Conservation (phyloP, 371 early-diverging fungal genomes). For the Parasitella parasitica region DNA sequence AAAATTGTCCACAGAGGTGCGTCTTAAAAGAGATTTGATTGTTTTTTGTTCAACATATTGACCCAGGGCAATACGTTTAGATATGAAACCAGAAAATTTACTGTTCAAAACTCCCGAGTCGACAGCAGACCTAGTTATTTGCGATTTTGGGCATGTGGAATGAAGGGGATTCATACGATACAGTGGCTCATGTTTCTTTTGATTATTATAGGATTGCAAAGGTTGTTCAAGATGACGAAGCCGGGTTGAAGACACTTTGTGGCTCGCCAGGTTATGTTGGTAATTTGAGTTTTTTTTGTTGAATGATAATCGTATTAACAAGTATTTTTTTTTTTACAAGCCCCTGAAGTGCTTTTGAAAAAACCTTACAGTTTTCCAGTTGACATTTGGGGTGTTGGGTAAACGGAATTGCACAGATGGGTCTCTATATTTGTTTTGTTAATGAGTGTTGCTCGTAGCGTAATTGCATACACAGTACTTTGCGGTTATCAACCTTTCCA, state of each 20-base stretch:
- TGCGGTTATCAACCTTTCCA: constrained; percentile 79
- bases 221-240: constrained; percentile 40
- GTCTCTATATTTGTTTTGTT: not conserved
- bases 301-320: not conserved
- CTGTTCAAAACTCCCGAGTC: constrained; percentile 62
- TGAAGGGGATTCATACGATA: not conserved
- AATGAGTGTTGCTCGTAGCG: constrained; percentile 22
- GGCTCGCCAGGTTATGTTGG: constrained; percentile 59
- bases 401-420: constrained; percentile 4
- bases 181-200: not conserved
- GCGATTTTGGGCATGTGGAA: constrained; percentile 62
- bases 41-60: not conserved
- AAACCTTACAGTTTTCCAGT: constrained; percentile 75
- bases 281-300: not conserved
- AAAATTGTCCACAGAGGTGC: constrained; percentile 69
- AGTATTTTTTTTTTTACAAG: constrained; percentile 26
- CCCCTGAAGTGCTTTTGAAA: constrained; percentile 81
- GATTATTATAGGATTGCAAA: constrained; percentile 47
- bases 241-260: constrained; percentile 55
- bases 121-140: constrained; percentile 60
- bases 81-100: constrained; percentile 82
- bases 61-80: constrained; percentile 21
- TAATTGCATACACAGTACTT: constrained; percentile 69
- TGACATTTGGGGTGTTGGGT: constrained; percentile 81
- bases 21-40: not conserved